Evolutionary conservation across 2,329 filamentous ascomycete species (phyloP).

Genomic region (Leptographium procerum): DNA sequence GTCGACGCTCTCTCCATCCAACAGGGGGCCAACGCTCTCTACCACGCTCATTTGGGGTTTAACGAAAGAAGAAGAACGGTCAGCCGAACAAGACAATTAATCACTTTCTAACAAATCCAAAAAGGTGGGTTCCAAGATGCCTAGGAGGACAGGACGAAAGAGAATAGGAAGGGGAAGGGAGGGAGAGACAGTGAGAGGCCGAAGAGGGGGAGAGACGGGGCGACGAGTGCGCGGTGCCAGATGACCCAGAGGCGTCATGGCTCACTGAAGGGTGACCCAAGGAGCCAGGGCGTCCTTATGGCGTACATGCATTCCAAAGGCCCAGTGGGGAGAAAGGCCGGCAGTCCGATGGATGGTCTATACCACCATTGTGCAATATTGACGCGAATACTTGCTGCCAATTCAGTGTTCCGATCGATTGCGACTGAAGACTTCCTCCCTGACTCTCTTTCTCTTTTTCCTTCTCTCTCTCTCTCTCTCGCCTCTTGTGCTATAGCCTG

Average conservation of each 20-base stretch:
- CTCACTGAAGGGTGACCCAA: neutral
- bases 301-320: neutral
- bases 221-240: no score
- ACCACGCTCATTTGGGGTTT: conserved; percentile 41
- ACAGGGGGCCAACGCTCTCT: conserved; percentile 43
- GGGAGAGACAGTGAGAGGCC: neutral
- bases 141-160: neutral
- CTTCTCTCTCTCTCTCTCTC: neutral
- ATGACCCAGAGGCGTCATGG: neutral
- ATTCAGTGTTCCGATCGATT: neutral
- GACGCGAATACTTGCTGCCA: neutral
- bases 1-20: conserved; percentile 27
- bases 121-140: neutral
- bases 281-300: no score
- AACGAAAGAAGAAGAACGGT: conserved; percentile 9
- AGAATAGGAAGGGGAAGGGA: neutral
- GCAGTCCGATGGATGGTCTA: neutral
- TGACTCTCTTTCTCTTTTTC: no score
- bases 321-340: neutral
- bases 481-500: neutral
- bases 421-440: neutral
- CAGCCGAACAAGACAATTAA: neutral
- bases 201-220: neutral
- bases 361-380: neutral
- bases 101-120: neutral